phyloP scores from a whole-genome alignment of 2,329 filamentous ascomycete genomes.

The Arthrobotrys entomopaga region DNA sequence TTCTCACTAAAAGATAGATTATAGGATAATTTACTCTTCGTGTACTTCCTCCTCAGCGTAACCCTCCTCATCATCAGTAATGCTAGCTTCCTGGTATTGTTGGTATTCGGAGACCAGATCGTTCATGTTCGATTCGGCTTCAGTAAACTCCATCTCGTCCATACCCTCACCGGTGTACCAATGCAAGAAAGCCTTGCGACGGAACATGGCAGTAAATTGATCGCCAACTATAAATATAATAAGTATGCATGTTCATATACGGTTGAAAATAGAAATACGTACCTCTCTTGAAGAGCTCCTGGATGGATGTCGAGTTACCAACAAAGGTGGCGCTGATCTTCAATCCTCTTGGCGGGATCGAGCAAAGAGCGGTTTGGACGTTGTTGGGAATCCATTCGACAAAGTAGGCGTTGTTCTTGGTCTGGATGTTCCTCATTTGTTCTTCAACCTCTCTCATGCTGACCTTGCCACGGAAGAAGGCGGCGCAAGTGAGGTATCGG shows the following conservation, averaged over 20 bases:
- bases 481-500: conserved; percentile 98
- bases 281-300: conserved; percentile 98
- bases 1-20: too few species aligned
- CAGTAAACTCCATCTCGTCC: conserved; percentile 99
- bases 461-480: conserved; percentile 99
- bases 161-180: conserved; percentile 99
- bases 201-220: conserved; percentile 99
- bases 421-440: conserved; percentile 99
- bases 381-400: conserved; percentile 99
- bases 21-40: conserved; percentile 72
- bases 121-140: conserved; percentile 99
- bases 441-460: conserved; percentile 99
- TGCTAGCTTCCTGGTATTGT: conserved; percentile 99
- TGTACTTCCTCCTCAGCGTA: conserved; percentile 80
- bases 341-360: conserved; percentile 94
- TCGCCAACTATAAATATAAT: conserved; percentile 73
- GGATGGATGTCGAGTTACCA: conserved; percentile 98
- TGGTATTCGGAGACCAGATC: conserved; percentile 99
- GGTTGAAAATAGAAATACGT: conserved; percentile 1
- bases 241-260: conserved; percentile 9
- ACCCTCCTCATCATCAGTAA: conserved; percentile 95
- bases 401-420: conserved; percentile 99
- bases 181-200: conserved; percentile 99
- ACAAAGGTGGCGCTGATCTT: conserved; percentile 99
- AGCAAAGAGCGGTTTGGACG: conserved; percentile 99